These are phyloP conservation scores for Backusella parvicylindrica DNA, from an alignment of 192 early-diverging fungal genomes.

Conservation along the genomic window DNA sequence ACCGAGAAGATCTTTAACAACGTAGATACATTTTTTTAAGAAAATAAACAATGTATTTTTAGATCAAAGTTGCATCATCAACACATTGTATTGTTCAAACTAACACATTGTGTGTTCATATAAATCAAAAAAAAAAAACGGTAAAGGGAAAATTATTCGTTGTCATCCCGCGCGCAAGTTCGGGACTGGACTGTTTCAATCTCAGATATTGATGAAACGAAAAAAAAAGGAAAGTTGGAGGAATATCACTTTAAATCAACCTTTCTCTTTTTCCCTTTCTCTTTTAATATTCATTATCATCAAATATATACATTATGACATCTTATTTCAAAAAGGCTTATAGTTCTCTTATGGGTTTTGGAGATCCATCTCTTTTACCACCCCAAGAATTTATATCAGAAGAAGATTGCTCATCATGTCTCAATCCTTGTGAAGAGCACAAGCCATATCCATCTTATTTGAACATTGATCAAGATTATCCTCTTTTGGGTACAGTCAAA, in stretches of 20 bases:
- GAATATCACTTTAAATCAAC: neutral
- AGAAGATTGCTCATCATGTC: slow-evolving; percentile 39
- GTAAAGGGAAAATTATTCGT: neutral
- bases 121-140: neutral
- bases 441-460: slow-evolving; percentile 37
- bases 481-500: slow-evolving; percentile 36
- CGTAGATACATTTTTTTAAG: too few relatives aligned
- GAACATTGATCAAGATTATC: slow-evolving; percentile 37
- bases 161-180: neutral
- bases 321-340: slow-evolving; percentile 1
- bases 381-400: slow-evolving; percentile 11
- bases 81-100: neutral
- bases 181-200: neutral
- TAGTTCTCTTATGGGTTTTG: neutral
- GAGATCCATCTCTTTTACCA: neutral
- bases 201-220: neutral
- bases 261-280: neutral
- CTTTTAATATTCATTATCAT: neutral
- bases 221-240: neutral
- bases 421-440: slow-evolving; percentile 25
- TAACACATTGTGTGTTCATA: neutral
- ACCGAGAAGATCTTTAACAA: too few relatives aligned
- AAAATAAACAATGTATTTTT: neutral
- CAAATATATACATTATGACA: neutral
- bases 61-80: neutral